Evolutionary conservation across 352 stramenopile species (phyloP), one percentile per base, ranked within the genome.

Genomic region (Phytophthora litchii): DNA sequence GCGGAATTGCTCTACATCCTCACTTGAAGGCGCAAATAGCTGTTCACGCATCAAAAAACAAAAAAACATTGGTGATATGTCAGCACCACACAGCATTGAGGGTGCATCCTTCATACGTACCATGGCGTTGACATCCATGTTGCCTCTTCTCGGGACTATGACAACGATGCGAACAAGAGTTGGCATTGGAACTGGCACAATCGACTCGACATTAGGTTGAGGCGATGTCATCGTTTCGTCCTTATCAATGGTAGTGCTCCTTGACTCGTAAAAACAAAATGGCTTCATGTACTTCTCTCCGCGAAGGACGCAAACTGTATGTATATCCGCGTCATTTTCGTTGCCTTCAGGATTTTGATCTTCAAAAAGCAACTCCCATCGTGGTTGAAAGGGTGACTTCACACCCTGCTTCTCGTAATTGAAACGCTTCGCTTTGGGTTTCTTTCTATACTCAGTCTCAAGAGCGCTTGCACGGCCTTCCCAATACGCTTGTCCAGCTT

Each of bases 401-500:
- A 91, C 74, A 12, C 76, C 67, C 9, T 80, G 67, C n/a, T 91
- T 90, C 3, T 74, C 70, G 54, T 72, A 91, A 42, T 78, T 61
- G 12, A 90, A 64, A 4, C 82, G 82, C 64, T 94, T 93, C 1
- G 75, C 59, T 45, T 89, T 94, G 0, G 86, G 86, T 37, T 86
- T 88, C 12, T 77, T 78, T 4, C 60, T 21, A 16, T 86, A 55
- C 12, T 73, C 49, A 11, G 25, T 64, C 41, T 73, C 45, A 0
- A 71, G 29, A 2, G 54, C 38, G 3, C 50, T 19, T 0, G 70
- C 69, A 34, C 67, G 46, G 5, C 62, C 25, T 17, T 80, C 45
- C 86, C 86, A 95, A 57, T 84, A 89, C n/a, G 21, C 34, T 21
- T 70, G 54, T 8, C 86, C 80, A 32, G 80, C 68, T 19, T 72